A percentile compares a stretch with the other conserved stretches of the same genome.
Conservation (phyloP, 257 asterid species). For the Jacaranda copaia region DNA sequence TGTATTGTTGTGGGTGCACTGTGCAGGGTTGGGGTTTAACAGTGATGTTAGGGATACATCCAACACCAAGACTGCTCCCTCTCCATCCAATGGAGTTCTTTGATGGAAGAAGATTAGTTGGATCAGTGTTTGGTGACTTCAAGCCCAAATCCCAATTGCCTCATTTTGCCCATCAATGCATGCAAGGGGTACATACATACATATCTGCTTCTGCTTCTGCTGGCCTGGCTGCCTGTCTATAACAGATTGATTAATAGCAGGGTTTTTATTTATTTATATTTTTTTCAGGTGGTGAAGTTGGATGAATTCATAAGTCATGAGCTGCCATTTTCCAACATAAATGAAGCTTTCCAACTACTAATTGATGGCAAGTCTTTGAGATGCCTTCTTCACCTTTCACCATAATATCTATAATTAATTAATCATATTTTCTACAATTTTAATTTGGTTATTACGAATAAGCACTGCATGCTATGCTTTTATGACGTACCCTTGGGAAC, state of each 20-base stretch:
- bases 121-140: slow-evolving; percentile 84
- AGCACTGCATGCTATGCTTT: too few relatives aligned
- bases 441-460: too few relatives aligned
- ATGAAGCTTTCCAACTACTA: slow-evolving; percentile 76
- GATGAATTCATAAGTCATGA: slow-evolving; percentile 88
- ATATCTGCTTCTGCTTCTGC: too few relatives aligned
- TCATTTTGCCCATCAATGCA: slow-evolving; percentile 66
- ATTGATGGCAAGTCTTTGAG: slow-evolving; percentile 78
- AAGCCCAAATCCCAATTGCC: slow-evolving; percentile 91
- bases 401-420: not conserved
- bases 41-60: slow-evolving; percentile 76
- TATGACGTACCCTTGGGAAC: too few relatives aligned
- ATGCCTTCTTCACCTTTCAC: slow-evolving; percentile 75
- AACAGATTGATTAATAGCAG: too few relatives aligned
- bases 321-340: slow-evolving; percentile 71
- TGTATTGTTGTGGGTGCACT: slow-evolving; percentile 31
- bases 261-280: too few relatives aligned
- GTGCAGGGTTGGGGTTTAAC: slow-evolving; percentile 88
- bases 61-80: slow-evolving; percentile 74
- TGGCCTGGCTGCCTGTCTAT: not conserved
- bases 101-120: slow-evolving; percentile 82
- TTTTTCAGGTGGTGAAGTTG: slow-evolving; percentile 71
- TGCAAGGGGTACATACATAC: slow-evolving; percentile 58
- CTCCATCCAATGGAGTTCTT: slow-evolving; percentile 95
- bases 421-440: too few relatives aligned